Evolutionary conservation across 129 eudicot genomes (phyloP), one percentile per base, ranked within the genome.

Genomic region (Saposhnikovia divaricata): DNA sequence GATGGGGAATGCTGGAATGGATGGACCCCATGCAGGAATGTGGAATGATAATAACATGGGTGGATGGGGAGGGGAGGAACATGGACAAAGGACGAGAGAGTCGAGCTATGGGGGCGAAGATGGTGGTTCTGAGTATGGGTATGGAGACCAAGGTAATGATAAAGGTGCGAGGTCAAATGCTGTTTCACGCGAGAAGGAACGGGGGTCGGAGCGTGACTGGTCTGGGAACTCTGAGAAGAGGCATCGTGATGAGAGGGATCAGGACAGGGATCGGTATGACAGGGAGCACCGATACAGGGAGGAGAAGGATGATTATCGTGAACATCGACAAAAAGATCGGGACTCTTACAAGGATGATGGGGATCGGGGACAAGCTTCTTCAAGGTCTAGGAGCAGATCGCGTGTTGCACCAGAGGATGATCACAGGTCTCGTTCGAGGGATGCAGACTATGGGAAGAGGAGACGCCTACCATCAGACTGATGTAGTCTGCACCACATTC

Each of bases 21-120:
- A 84, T 40, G 98, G 96, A 37, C 90, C 87, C 51, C 93, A 86
- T 81, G 82, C 87, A 21, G 98, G 98, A 40, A 90, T 93, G 98
- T 93, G 98, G 98, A 84, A 83, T 57, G 96, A 90, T 78, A 72
- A 88, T 0, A 84, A 86, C 82, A 87, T 89, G 97, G 93, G 95
- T 68, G 96, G 94, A 28, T 90, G 98, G 92, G 93, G 89, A 55
- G 95, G 91, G n/a, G 92, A 89, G 81, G 98, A 89, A 69, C 96
- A 83, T 27, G 93, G 98, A 19, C 90, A 90, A 77, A 88, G 91
- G 79, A 90, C 93, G 0, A 85, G 98, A 76, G 98, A 91, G 84
- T 91, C 94, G 0, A 91, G 96, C 81, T 91, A 89, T 72, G 98
- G 97, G 28, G 97, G 98, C 74, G 98, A 93, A 75, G 98, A 93